Conservation (phyloP, 176 grass and related monocot genomes). For the Saccharum spontaneum region DNA sequence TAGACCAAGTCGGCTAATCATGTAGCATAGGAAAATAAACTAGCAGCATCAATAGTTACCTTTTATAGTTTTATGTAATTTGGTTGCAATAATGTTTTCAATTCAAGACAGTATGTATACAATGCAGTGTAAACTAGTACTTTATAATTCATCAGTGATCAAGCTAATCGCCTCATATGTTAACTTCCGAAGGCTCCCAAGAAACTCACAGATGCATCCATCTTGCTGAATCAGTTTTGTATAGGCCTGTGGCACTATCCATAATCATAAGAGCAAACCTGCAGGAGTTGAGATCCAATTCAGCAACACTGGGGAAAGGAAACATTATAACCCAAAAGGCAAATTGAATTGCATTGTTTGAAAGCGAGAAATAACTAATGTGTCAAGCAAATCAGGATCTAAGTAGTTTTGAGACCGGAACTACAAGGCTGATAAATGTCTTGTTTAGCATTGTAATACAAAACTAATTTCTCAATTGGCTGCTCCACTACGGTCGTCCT, state of each 20-base stretch:
- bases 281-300: neutral
- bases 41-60: neutral
- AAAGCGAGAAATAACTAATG: neutral
- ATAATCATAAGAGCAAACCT: neutral
- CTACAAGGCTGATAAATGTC: too few relatives aligned
- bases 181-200: neutral
- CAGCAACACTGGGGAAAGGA: neutral
- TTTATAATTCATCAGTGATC: neutral
- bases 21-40: neutral
- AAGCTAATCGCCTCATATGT: neutral
- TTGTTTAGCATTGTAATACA: too few relatives aligned
- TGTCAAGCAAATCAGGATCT: too few relatives aligned
- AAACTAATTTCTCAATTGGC: too few relatives aligned
- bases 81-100: neutral
- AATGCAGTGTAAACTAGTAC: too few relatives aligned
- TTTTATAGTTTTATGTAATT: neutral
- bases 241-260: too few relatives aligned
- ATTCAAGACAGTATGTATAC: neutral
- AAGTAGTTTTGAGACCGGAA: too few relatives aligned
- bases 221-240: neutral
- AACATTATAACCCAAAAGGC: neutral
- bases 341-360: neutral
- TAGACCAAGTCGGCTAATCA: neutral
- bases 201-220: neutral
- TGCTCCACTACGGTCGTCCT: too few relatives aligned